Percentiles rank a stretch among this genome's conserved stretches.
These are phyloP conservation scores for Carex pumila DNA, from an alignment of 176 grass and related monocot genomes.

Conservation along the genomic window DNA sequence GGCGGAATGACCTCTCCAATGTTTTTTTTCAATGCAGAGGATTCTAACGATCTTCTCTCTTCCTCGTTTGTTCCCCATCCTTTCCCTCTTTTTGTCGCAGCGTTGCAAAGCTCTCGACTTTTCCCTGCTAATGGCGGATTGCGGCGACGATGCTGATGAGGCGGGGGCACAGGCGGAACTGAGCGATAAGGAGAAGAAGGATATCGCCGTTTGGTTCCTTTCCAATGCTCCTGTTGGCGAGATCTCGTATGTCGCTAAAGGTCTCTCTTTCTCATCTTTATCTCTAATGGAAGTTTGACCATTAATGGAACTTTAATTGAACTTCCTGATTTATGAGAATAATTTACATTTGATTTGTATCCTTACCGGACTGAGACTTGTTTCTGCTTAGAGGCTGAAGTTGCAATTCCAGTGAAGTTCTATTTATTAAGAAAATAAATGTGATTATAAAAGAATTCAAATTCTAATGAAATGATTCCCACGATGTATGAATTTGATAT, in stretches of 20 bases:
- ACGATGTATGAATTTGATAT: background rate
- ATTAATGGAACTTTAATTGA: background rate
- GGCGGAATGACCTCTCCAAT: background rate
- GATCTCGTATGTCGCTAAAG: constrained; percentile 98
- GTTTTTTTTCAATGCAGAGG: background rate
- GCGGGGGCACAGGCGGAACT: constrained; percentile 39
- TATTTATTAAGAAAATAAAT: background rate
- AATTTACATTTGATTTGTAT: background rate
- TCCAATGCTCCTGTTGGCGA: constrained; percentile 85
- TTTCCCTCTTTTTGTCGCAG: constrained; percentile 16
- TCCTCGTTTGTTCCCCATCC: background rate
- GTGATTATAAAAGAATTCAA: background rate
- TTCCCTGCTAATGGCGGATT: constrained; percentile 60
- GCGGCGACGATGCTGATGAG: constrained; percentile 31
- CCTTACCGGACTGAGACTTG: background rate
- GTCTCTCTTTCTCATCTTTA: constrained; percentile 11
- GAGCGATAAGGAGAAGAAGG: constrained; percentile 60
- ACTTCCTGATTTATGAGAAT: background rate
- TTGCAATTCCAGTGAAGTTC: background rate
- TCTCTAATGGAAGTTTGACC: background rate
- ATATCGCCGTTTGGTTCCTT: constrained; percentile 96
- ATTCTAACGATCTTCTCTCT: constrained; percentile 20
- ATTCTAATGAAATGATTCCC: background rate
- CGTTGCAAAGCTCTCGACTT: background rate
- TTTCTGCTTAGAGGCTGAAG: background rate